A percentile compares a stretch with the other conserved stretches of the same genome.
Conservation (phyloP, 192 early-diverging fungal species). For the Physocladia obscura region DNA sequence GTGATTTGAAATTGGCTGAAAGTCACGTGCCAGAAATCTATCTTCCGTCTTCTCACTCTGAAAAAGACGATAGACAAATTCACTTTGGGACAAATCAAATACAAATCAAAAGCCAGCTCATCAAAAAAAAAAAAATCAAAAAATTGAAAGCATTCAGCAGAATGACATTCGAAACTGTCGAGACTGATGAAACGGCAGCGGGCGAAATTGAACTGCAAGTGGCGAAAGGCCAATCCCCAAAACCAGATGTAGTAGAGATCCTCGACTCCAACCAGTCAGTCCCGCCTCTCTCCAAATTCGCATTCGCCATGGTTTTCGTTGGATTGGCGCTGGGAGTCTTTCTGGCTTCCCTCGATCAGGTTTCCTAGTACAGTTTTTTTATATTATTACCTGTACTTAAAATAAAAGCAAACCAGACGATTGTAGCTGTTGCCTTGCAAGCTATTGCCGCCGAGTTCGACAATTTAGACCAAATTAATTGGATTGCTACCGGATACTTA, state of each 20-base stretch:
- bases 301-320: constrained; percentile 3
- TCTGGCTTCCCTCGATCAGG: constrained; percentile 61
- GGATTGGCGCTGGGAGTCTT: constrained; percentile 44
- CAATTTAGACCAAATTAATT: constrained; percentile 32
- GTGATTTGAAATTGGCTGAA: no score
- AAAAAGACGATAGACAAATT: no score
- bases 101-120: neutral
- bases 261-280: no score
- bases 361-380: no score
- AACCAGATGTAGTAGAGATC: no score
- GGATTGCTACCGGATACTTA: constrained; percentile 35
- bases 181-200: neutral
- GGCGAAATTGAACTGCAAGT: neutral
- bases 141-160: neutral
- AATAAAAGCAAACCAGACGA: constrained; percentile 30
- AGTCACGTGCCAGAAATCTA: no score
- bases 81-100: no score
- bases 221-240: no score
- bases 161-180: neutral
- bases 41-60: no score
- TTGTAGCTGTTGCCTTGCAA: constrained; percentile 37
- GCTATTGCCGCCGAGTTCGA: constrained; percentile 42
- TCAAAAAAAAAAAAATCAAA: neutral
- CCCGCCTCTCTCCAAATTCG: neutral
- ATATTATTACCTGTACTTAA: neutral